Evolutionary conservation across 192 early-diverging fungal genomes (phyloP), one percentile per base, ranked within the genome.

Genomic region (Jimgerdemannia lactiflua): DNA sequence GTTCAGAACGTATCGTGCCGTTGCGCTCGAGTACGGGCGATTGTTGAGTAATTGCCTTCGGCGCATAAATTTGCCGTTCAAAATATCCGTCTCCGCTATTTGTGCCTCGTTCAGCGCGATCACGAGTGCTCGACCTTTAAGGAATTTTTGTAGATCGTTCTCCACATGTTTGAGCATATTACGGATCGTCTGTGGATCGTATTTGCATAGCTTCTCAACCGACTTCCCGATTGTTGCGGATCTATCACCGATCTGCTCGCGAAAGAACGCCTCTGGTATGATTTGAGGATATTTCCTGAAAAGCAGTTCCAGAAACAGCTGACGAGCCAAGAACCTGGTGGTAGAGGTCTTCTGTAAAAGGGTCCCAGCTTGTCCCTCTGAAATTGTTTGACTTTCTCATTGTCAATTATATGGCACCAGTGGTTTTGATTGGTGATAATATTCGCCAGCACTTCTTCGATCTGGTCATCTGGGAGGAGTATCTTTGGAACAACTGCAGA

Each of bases 241-340:
- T 43, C 79, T 72, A 59, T 65, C 64, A 42, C 18, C 71, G 3
- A 65, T 72, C 66, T 78, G 77, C 67, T 78, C 80, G 42, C 71
- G 63, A 42, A 82, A 82, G 70, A 75, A 78, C 65, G 73, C 75
- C 65, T 59, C 10, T 41, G 73, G 76, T 39, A 3, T 3, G 8
- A 82, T 69, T 19, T 75, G 42, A 70, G 43, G 1, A 11, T 78
- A 73, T 54, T 59, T 72, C 9, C 71, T 70, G 74, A 82, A 64
- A 17, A 78, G 77, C 18, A 75, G 71, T 69, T 75, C 70, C 0
- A 82, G 68, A 64, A 82, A 78, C 14, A 78, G 19, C n/a, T 74
- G 71, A n/a, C 76, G 66, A 19, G 80, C 76, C 40, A 81, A 71
- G 71, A 81, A 72, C 29, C 29, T 29, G 29, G 29, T 29, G 29